phyloP scores from a whole-genome alignment of 2,329 filamentous ascomycete species.

The Aureobasidium musti region DNA sequence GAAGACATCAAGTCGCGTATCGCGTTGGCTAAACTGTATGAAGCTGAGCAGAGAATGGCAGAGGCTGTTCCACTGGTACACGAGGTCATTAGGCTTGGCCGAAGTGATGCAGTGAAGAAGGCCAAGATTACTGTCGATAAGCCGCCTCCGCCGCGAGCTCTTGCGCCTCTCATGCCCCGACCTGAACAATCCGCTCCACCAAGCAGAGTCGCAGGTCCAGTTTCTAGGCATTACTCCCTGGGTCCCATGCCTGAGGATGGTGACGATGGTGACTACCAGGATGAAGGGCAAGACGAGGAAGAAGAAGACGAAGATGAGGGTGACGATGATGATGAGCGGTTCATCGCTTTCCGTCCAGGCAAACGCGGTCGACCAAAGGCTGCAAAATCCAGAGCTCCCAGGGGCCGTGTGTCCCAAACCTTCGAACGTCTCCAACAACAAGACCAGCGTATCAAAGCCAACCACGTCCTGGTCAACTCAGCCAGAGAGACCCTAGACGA shows the following conservation, averaged over 20 bases:
- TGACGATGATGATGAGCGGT: background rate
- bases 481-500: conserved; percentile 52
- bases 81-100: conserved; percentile 69
- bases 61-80: conserved; percentile 76
- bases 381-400: background rate
- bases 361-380: conserved; percentile 8
- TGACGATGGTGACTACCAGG: conserved; percentile 11
- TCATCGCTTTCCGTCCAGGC: background rate
- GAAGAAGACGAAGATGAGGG: conserved; percentile 10
- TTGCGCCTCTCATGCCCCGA: conserved; percentile 19
- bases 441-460: conserved; percentile 38
- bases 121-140: conserved; percentile 36
- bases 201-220: background rate
- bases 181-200: conserved; percentile 1
- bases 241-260: background rate
- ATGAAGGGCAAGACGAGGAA: conserved; percentile 6
- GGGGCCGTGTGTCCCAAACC: conserved; percentile 22
- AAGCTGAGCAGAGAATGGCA: conserved; percentile 66
- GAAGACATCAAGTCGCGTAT: conserved; percentile 74
- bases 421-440: conserved; percentile 21
- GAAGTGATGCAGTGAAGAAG: conserved; percentile 49
- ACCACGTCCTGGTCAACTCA: conserved; percentile 48
- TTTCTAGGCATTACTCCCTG: conserved; percentile 6
- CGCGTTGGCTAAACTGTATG: conserved; percentile 81
- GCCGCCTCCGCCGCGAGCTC: conserved; percentile 12